A percentile compares a stretch with the other conserved stretches of the same genome.
Conservation (phyloP, 129 eudicot species). For the Logfia minima region DNA sequence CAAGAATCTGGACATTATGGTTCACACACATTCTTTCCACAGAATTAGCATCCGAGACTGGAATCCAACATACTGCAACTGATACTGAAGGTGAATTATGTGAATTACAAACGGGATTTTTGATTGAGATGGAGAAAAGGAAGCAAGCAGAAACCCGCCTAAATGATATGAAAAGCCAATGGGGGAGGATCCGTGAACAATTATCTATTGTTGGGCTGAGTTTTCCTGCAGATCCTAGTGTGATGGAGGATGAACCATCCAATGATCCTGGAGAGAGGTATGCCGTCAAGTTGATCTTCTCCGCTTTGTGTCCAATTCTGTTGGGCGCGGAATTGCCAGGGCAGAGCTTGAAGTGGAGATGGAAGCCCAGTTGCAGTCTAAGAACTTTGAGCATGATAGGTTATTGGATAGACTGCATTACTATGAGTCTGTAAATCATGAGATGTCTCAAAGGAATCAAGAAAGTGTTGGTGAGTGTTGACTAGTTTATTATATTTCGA, state of each 20-base stretch:
- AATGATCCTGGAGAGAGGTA: slow-evolving; percentile 63
- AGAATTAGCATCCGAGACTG: slow-evolving; percentile 79
- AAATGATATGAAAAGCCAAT: slow-evolving; percentile 52
- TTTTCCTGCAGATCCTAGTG: slow-evolving; percentile 56
- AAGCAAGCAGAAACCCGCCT: slow-evolving; percentile 75
- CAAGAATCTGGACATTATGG: background rate
- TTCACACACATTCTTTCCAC: slow-evolving; percentile 26
- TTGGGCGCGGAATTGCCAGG: slow-evolving; percentile 76
- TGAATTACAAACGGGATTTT: slow-evolving; percentile 56
- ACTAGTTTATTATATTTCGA: background rate
- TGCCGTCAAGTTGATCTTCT: slow-evolving; percentile 67
- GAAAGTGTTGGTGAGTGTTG: slow-evolving; percentile 73
- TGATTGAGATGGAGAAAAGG: slow-evolving; percentile 78
- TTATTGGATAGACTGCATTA: slow-evolving; percentile 75
- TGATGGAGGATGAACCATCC: slow-evolving; percentile 44
- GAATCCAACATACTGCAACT: slow-evolving; percentile 43
- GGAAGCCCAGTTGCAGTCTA: slow-evolving; percentile 72
- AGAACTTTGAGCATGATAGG: slow-evolving; percentile 89
- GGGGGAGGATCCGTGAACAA: slow-evolving; percentile 66
- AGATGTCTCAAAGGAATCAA: slow-evolving; percentile 99
- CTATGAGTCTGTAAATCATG: slow-evolving; percentile 89
- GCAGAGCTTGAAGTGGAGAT: slow-evolving; percentile 82
- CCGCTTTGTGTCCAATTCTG: slow-evolving; percentile 69
- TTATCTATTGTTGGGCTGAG: slow-evolving; percentile 66
- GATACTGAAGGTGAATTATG: slow-evolving; percentile 70